Percentiles rank a stretch among this genome's conserved stretches.
phyloP scores from a whole-genome alignment of 169 alveolate species.

The Eimeria brunetti region DNA sequence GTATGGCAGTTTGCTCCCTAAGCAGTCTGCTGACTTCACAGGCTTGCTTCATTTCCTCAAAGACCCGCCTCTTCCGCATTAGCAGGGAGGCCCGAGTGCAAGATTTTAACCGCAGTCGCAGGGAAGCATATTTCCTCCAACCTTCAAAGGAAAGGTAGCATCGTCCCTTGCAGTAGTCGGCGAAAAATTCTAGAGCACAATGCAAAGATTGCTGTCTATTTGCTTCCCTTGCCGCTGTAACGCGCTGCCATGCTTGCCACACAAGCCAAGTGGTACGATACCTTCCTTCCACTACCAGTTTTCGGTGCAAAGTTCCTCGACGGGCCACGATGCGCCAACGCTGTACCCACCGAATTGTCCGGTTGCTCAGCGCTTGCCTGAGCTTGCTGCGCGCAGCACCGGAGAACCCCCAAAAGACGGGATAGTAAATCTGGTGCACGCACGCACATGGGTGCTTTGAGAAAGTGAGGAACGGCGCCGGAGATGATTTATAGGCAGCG shows the following conservation, averaged over 20 bases:
- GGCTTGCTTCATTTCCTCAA: slow-evolving; percentile 6
- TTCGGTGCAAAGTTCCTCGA: background rate
- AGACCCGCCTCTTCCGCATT: background rate
- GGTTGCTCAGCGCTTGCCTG: background rate
- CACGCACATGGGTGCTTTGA: background rate
- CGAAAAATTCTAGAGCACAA: background rate
- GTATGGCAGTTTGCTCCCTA: background rate
- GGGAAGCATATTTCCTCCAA: slow-evolving; percentile 24
- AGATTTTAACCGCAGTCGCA: background rate
- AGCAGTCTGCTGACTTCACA: background rate
- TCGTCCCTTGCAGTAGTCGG: background rate
- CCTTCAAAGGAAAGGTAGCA: background rate
- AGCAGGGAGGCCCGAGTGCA: background rate
- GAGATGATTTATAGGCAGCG: background rate
- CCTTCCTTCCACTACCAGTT: background rate
- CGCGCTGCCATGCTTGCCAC: slow-evolving; percentile 31
- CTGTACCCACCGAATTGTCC: slow-evolving; percentile 5
- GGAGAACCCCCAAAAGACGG: background rate
- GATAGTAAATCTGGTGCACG: background rate
- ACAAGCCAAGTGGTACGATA: background rate
- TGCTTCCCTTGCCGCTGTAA: background rate
- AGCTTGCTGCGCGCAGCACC: slow-evolving; percentile 23
- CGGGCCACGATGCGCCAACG: slow-evolving; percentile 28
- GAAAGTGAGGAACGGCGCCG: background rate
- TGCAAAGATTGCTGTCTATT: background rate